Conservation (phyloP, 2,329 filamentous ascomycete species). For the Penicillium sp. region DNA sequence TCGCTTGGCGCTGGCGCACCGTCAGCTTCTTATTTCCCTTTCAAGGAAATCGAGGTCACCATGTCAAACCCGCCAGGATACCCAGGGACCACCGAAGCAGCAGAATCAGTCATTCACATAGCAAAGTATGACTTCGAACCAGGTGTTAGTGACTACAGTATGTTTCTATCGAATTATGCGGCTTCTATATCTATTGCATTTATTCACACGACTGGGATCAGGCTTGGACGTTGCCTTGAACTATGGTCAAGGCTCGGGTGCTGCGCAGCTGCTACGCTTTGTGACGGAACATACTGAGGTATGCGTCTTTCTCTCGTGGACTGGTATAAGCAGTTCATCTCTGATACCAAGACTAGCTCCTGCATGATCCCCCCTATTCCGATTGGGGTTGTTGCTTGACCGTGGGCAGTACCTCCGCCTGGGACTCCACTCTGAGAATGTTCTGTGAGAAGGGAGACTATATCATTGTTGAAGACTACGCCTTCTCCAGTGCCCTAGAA, state of each 20-base stretch:
- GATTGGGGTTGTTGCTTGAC: constrained; percentile 7
- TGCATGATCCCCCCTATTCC: constrained; percentile 7
- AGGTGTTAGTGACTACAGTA: not conserved
- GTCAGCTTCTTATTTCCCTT: constrained; percentile 1
- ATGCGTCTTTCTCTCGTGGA: not conserved
- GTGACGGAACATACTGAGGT: constrained; percentile 6
- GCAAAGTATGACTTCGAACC: constrained; percentile 3
- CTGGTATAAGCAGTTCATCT: not conserved
- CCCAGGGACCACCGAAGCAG: not conserved
- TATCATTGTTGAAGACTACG: constrained; percentile 4
- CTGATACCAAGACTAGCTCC: no score
- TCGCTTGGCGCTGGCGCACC: constrained; percentile 3
- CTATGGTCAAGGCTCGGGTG: constrained; percentile 3
- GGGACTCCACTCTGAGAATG: constrained; percentile 2
- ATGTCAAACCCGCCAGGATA: not conserved
- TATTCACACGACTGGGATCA: no score
- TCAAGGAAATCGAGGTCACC: not conserved
- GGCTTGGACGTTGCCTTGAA: constrained; percentile 4
- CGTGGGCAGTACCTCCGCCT: constrained; percentile 4
- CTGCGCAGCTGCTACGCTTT: constrained; percentile 2
- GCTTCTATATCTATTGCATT: no score
- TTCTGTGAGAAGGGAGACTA: constrained; percentile 4
- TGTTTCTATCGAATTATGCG: not conserved
- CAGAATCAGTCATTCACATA: not conserved
- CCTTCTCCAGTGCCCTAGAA: constrained; percentile 4